A percentile compares a stretch with the other conserved stretches of the same genome.
phyloP scores from a whole-genome alignment of 306 rosid genomes.

The Parietaria judaica region DNA sequence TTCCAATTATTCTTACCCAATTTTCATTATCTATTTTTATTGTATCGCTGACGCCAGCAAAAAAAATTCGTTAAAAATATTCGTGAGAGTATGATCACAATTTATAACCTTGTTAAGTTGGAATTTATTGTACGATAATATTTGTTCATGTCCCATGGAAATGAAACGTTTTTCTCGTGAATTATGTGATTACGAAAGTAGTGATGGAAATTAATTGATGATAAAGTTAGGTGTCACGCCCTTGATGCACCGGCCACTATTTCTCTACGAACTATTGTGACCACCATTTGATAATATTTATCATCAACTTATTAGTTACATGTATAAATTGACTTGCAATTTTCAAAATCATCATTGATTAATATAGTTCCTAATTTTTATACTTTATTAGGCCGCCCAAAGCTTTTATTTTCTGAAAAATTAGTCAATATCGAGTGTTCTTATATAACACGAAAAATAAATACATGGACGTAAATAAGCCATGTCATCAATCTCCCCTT shows the following conservation, averaged over 20 bases:
- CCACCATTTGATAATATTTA: background rate
- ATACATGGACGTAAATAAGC: background rate
- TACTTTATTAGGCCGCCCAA: constrained; percentile 8
- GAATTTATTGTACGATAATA: no score
- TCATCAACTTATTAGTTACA: background rate
- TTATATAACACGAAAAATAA: background rate
- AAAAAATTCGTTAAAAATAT: background rate
- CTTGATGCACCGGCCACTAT: constrained; percentile 3
- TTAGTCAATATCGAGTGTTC: background rate
- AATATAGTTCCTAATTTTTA: background rate
- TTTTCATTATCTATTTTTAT: background rate
- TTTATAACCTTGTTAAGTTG: no score
- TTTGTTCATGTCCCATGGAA: no score
- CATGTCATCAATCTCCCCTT: constrained; percentile 2
- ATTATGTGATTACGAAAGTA: background rate
- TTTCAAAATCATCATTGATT: background rate
- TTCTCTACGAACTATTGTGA: background rate
- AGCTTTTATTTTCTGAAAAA: background rate
- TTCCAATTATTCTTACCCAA: background rate
- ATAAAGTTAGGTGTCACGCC: background rate
- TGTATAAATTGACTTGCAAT: background rate
- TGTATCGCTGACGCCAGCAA: background rate
- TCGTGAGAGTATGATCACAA: no score
- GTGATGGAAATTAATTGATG: background rate
- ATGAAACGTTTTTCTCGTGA: constrained; percentile 1